Conservation (phyloP, 768 basidiomycete species). For the Chalciporus piperatus region DNA sequence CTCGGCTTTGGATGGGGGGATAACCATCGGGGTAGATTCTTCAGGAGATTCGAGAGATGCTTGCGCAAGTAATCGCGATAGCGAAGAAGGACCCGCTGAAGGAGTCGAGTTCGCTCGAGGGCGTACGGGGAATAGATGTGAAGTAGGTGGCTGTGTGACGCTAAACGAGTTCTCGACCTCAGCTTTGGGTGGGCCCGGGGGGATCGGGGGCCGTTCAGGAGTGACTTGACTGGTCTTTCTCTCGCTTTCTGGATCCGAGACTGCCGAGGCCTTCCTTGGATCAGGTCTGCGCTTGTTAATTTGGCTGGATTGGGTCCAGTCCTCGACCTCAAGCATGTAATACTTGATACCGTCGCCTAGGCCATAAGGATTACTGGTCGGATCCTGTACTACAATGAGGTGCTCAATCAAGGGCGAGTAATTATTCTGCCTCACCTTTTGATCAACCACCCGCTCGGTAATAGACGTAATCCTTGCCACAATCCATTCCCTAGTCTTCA, state of each 20-base stretch:
- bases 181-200: slow-evolving; percentile 62
- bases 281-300: slow-evolving; percentile 57
- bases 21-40: slow-evolving; percentile 21
- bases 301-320: slow-evolving; percentile 78
- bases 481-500: slow-evolving; percentile 92
- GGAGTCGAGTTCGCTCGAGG: slow-evolving; percentile 66
- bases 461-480: slow-evolving; percentile 90
- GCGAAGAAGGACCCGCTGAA: slow-evolving; percentile 69
- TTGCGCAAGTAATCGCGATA: slow-evolving; percentile 77
- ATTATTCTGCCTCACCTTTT: slow-evolving; percentile 46
- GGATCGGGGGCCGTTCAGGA: slow-evolving; percentile 24
- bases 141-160: slow-evolving; percentile 61
- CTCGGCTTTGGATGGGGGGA: slow-evolving; percentile 28
- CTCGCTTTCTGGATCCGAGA: slow-evolving; percentile 39
- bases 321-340: slow-evolving; percentile 91
- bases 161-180: slow-evolving; percentile 75
- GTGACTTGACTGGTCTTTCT: slow-evolving; percentile 23
- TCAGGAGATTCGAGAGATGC: slow-evolving; percentile 47
- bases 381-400: slow-evolving; percentile 50
- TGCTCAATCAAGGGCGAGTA: background rate
- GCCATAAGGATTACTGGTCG: slow-evolving; percentile 84
- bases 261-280: slow-evolving; percentile 46
- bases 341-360: slow-evolving; percentile 88
- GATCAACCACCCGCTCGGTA: slow-evolving; percentile 79
- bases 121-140: slow-evolving; percentile 63